These are phyloP conservation scores for Polytrichum commune DNA, from an alignment of 225 moss, liverwort and hornwort species.

Conservation along the genomic window DNA sequence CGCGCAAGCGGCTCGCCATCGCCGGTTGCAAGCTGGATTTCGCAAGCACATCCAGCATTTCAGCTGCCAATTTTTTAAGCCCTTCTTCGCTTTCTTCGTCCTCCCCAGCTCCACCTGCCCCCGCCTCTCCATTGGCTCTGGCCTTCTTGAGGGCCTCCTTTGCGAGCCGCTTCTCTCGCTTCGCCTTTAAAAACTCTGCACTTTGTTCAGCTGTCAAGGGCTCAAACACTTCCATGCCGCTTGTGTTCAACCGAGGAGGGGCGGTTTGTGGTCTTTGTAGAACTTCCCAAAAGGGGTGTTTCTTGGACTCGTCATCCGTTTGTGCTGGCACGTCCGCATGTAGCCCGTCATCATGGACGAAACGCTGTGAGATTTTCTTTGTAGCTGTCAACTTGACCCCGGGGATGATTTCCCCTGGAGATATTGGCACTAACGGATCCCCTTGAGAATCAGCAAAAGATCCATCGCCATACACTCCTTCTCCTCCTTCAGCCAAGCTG, in stretches of 20 bases:
- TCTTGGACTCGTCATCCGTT: constrained; percentile 41
- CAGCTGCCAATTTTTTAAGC: constrained; percentile 26
- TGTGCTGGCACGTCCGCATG: constrained; percentile 45
- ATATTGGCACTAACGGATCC: constrained; percentile 15
- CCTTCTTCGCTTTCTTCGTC: constrained; percentile 46
- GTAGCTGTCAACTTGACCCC: constrained; percentile 25
- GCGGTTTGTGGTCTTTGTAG: constrained; percentile 50
- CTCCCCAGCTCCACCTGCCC: constrained; percentile 41
- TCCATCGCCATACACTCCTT: constrained; percentile 8
- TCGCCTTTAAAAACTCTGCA: constrained; percentile 29
- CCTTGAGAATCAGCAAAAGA: neutral
- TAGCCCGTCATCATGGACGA: constrained; percentile 31
- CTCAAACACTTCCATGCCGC: constrained; percentile 52
- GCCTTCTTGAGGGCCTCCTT: constrained; percentile 25
- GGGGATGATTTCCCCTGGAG: constrained; percentile 41
- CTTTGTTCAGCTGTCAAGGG: constrained; percentile 34
- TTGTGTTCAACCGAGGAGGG: constrained; percentile 49
- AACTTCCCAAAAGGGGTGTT: constrained; percentile 49
- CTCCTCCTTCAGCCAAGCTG: constrained; percentile 14
- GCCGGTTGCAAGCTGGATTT: constrained; percentile 33
- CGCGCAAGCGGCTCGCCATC: constrained; percentile 36
- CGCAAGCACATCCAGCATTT: constrained; percentile 43
- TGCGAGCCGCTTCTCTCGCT: constrained; percentile 42
- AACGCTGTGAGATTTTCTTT: constrained; percentile 31
- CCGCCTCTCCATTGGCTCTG: constrained; percentile 21